These are phyloP conservation scores for Gentiana dahurica DNA, from an alignment of 257 asterid species.

Conservation along the genomic window DNA sequence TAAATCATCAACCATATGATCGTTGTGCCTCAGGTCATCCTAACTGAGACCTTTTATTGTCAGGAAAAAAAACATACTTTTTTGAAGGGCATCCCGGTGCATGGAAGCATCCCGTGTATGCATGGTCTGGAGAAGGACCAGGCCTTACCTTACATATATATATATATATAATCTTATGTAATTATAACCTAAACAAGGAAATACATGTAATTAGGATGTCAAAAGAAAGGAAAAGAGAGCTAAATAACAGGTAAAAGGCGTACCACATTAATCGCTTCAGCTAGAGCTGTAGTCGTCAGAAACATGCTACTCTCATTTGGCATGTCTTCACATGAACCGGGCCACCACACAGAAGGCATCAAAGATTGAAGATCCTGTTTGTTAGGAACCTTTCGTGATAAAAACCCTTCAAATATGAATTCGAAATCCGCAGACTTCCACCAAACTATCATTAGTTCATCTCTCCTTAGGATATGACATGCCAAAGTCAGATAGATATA, in stretches of 20 bases:
- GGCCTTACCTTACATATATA: no score
- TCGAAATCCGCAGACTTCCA: slow-evolving; percentile 81
- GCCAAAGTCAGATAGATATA: slow-evolving; percentile 75
- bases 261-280: slow-evolving; percentile 80
- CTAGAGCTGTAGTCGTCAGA: slow-evolving; percentile 77
- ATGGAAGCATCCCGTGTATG: no score
- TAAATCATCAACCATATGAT: no score
- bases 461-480: slow-evolving; percentile 73
- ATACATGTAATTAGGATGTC: no score
- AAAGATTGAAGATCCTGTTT: slow-evolving; percentile 80
- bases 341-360: slow-evolving; percentile 96
- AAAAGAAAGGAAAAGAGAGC: no score
- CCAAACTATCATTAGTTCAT: slow-evolving; percentile 77
- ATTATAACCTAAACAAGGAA: no score
- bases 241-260: slow-evolving; percentile 7
- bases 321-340: slow-evolving; percentile 76
- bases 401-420: slow-evolving; percentile 69
- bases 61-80: no score
- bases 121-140: no score
- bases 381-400: slow-evolving; percentile 72
- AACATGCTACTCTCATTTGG: slow-evolving; percentile 75
- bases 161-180: no score
- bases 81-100: no score
- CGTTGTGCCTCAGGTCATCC: no score
- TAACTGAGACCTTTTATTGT: no score